These are phyloP conservation scores for Schizothecium vesticola DNA, from an alignment of 495 filamentous ascomycete species.

Conservation along the genomic window DNA sequence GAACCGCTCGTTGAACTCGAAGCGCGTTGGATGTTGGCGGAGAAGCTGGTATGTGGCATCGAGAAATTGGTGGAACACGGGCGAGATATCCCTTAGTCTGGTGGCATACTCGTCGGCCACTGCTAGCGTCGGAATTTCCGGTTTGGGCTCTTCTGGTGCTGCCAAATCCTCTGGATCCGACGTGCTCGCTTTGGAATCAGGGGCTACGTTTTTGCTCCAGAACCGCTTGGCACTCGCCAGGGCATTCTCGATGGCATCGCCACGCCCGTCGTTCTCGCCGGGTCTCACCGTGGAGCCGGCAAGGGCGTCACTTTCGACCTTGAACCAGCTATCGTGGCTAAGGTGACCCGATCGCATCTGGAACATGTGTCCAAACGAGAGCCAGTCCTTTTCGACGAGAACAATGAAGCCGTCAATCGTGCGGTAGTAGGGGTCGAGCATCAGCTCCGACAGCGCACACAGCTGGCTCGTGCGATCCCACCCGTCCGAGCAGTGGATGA, in stretches of 20 bases:
- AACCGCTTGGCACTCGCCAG: constrained; percentile 83
- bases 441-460: constrained; percentile 87
- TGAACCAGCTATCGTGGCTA: constrained; percentile 92
- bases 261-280: constrained; percentile 52
- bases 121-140: constrained; percentile 7
- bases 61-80: constrained; percentile 97
- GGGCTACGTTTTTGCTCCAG: constrained; percentile 72
- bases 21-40: constrained; percentile 79
- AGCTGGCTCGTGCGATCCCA: constrained; percentile 98
- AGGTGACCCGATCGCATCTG: constrained; percentile 79
- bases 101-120: constrained; percentile 41
- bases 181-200: constrained; percentile 50
- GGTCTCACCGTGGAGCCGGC: constrained; percentile 49
- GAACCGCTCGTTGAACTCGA: constrained; percentile 97
- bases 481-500: constrained; percentile 97
- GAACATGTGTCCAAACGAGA: constrained; percentile 98
- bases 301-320: constrained; percentile 65
- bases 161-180: constrained; percentile 55
- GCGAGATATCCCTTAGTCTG: constrained; percentile 77
- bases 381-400: constrained; percentile 95
- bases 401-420: constrained; percentile 95
- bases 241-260: constrained; percentile 80
- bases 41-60: constrained; percentile 91
- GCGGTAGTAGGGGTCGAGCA: constrained; percentile 91
- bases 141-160: constrained; percentile 41